Evolutionary conservation across 139 green algal species (phyloP), one percentile per base, ranked within the genome.

Genomic region (Zygnema cylindricum): DNA sequence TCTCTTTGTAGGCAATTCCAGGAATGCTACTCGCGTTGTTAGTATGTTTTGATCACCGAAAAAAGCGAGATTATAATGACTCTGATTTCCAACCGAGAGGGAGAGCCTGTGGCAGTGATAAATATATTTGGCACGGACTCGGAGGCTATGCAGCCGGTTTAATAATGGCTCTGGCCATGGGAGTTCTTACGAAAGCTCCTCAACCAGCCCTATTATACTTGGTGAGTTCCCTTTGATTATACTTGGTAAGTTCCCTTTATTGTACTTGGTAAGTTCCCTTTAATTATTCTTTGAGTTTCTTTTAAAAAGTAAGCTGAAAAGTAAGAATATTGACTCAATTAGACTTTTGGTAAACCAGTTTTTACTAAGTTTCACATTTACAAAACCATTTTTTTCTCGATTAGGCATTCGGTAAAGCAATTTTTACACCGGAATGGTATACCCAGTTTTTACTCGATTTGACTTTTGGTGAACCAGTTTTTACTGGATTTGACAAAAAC

Each of bases 131-230:
- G 87, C 69, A 76, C 23, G 82, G 79, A 23, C 22, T 25, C 1
- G 71, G 30, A 32, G 87, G 87, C 30, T 91, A 91, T 43, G 23
- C 57, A 0, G 87, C 89, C 11, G 87, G 87, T 7, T 82, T 91
- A 25, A 43, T 90, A 32, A 38, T 77, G 40, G 82, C 82, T 33
- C 87, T 91, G 0, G 87, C 87, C 36, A 81, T 82, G 40, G 87
- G 87, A 33, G 82, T 91, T 16, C 82, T 91, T 0, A 91, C 87
- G 21, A 43, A 81, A 1, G 76, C 81, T 0, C 55, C 87, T 43
- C 87, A 91, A 21, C 87, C 82, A 54, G 87, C 87, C 1, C 57
- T 91, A 7, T 38, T 91, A 0, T 91, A 91, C 82, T 57, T 91
- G 82, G 87, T 91, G 76, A 54, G 82, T 25, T 38, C 39, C 22